Conservation (phyloP, 148 eudicot genomes). For the Nyssa sinensis region DNA sequence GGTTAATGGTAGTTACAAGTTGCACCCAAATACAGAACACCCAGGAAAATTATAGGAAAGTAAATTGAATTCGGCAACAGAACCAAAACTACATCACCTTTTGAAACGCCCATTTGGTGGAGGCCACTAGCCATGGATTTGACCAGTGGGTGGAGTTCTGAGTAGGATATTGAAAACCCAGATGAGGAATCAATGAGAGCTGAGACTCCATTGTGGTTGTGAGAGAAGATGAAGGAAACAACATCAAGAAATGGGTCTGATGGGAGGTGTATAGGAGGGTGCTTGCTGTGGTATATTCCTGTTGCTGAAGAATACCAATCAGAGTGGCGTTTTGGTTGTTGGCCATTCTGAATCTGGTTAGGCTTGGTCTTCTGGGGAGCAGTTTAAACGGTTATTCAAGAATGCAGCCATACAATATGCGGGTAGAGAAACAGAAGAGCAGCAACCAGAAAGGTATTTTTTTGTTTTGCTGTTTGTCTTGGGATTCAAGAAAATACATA, state of each 20-base stretch:
- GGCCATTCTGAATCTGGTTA: background rate
- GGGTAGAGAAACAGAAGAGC: background rate
- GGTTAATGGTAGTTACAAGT: constrained; percentile 74
- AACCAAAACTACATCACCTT: constrained; percentile 79
- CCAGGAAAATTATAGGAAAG: constrained; percentile 60
- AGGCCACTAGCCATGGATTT: constrained; percentile 69
- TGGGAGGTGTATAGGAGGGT: constrained; percentile 51
- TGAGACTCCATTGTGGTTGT: constrained; percentile 38
- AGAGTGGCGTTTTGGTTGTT: constrained; percentile 14
- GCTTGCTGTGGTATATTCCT: constrained; percentile 67
- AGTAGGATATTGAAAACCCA: constrained; percentile 58
- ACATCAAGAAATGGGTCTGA: constrained; percentile 63
- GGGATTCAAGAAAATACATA: background rate
- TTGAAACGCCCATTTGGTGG: constrained; percentile 50
- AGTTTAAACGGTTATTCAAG: background rate
- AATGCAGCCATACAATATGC: background rate
- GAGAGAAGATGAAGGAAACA: constrained; percentile 72
- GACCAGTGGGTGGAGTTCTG: constrained; percentile 45
- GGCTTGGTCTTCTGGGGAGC: background rate
- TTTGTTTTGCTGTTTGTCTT: background rate
- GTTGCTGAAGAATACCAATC: constrained; percentile 53
- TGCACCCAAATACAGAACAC: constrained; percentile 68
- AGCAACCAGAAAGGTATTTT: background rate
- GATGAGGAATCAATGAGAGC: constrained; percentile 65
- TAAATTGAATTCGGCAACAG: constrained; percentile 69